These are phyloP conservation scores for Russula griseocarnosa DNA, from an alignment of 768 basidiomycete genomes.

Conservation along the genomic window DNA sequence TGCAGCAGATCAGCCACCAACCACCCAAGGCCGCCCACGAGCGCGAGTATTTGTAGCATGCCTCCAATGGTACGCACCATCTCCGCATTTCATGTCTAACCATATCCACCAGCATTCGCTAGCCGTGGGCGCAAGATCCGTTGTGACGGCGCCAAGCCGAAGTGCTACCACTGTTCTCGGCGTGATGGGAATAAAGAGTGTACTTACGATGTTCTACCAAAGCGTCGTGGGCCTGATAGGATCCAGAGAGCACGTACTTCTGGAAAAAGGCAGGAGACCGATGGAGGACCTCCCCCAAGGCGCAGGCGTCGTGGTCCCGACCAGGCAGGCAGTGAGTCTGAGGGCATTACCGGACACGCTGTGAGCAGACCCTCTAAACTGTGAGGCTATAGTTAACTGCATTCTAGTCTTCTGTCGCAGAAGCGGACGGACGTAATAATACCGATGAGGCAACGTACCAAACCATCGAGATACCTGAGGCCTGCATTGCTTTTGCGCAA, in stretches of 20 bases:
- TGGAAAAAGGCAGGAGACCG: constrained; percentile 40
- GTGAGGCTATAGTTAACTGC: neutral
- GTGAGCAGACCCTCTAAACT: neutral
- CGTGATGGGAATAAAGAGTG: constrained; percentile 48
- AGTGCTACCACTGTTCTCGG: constrained; percentile 68
- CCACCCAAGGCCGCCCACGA: constrained; percentile 74
- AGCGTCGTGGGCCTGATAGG: constrained; percentile 77
- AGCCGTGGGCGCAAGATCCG: constrained; percentile 78
- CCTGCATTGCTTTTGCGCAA: neutral
- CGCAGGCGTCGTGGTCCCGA: constrained; percentile 26
- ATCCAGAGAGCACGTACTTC: constrained; percentile 74
- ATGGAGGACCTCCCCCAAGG: constrained; percentile 28
- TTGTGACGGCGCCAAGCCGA: constrained; percentile 76
- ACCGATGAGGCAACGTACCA: neutral
- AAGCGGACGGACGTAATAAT: neutral
- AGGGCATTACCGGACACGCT: neutral
- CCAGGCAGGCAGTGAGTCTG: constrained; percentile 3
- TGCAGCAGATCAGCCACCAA: constrained; percentile 72
- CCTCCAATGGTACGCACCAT: constrained; percentile 57
- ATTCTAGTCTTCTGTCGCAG: neutral
- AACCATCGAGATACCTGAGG: neutral
- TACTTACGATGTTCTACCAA: constrained; percentile 65
- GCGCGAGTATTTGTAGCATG: constrained; percentile 77
- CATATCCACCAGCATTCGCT: constrained; percentile 11
- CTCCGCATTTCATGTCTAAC: constrained; percentile 16